A percentile compares a stretch with the other conserved stretches of the same genome.
Conservation (phyloP, 2,329 filamentous ascomycete genomes). For the Penicillium sp. region DNA sequence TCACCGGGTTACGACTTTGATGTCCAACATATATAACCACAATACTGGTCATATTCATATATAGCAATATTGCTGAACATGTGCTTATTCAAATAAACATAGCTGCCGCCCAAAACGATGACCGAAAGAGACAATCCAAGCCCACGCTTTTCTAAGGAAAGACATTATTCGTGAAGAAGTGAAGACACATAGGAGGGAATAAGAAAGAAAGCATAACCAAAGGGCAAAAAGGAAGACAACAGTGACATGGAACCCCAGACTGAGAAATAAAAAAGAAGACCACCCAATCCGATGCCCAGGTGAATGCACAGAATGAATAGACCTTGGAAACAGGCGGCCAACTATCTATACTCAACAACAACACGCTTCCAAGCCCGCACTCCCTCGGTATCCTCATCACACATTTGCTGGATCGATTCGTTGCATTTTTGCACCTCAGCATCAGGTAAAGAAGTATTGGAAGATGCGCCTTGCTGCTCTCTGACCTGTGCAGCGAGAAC, state of each 20-base stretch:
- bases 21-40: background rate
- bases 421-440: constrained; percentile 22
- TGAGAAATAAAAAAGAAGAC: too few species aligned
- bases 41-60: background rate
- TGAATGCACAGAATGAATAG: background rate
- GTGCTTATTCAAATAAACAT: background rate
- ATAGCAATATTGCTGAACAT: background rate
- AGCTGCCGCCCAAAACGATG: background rate
- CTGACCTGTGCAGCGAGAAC: constrained; percentile 15
- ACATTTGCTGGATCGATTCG: constrained; percentile 27
- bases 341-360: constrained; percentile 31
- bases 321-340: background rate
- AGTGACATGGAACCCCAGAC: background rate
- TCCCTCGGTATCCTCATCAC: constrained; percentile 25
- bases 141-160: constrained; percentile 6
- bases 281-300: too few species aligned
- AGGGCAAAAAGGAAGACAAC: constrained; percentile 2
- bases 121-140: background rate
- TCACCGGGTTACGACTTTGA: background rate
- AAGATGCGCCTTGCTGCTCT: constrained; percentile 4
- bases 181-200: background rate
- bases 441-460: background rate
- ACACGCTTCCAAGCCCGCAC: constrained; percentile 29
- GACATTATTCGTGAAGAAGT: constrained; percentile 8
- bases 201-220: background rate